phyloP scores from a whole-genome alignment of 441 rosid genomes.

The Sinapis alba region DNA sequence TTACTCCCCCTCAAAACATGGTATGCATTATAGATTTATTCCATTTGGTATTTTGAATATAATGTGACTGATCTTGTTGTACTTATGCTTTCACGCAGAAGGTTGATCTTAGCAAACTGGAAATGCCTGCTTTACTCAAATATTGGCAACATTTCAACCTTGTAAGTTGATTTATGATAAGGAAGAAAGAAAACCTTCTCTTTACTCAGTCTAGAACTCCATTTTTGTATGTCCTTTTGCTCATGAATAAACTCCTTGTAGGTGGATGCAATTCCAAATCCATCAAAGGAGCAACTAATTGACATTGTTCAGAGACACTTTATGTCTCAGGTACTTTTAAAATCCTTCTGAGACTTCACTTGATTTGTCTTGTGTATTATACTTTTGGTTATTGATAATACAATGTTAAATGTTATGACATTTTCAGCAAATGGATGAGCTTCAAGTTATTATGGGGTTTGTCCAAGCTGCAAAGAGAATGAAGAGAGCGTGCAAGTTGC shows the following conservation, averaged over 20 bases:
- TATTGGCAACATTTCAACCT: slow-evolving; percentile 95
- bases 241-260: slow-evolving; percentile 29
- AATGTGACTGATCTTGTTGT: not conserved
- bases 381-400: slow-evolving; percentile 2
- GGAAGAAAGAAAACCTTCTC: not conserved
- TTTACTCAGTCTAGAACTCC: not conserved
- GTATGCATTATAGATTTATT: slow-evolving; percentile 40
- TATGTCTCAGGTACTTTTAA: slow-evolving; percentile 78
- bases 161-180: slow-evolving; percentile 47
- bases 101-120: slow-evolving; percentile 94
- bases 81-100: slow-evolving; percentile 45
- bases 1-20: slow-evolving; percentile 69
- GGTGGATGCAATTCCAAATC: slow-evolving; percentile 90
- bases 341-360: not conserved
- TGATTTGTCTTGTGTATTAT: not conserved
- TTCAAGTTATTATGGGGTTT: slow-evolving; percentile 90
- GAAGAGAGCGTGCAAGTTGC: slow-evolving; percentile 80
- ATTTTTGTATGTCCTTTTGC: not conserved
- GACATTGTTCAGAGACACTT: slow-evolving; percentile 92
- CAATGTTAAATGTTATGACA: not conserved
- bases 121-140: slow-evolving; percentile 87
- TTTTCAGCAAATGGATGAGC: slow-evolving; percentile 92
- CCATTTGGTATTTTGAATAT: not conserved
- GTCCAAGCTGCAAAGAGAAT: slow-evolving; percentile 92
- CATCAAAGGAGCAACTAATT: slow-evolving; percentile 84